These are phyloP conservation scores for Daphne laureola DNA, from an alignment of 441 rosid genomes.

Conservation along the genomic window DNA sequence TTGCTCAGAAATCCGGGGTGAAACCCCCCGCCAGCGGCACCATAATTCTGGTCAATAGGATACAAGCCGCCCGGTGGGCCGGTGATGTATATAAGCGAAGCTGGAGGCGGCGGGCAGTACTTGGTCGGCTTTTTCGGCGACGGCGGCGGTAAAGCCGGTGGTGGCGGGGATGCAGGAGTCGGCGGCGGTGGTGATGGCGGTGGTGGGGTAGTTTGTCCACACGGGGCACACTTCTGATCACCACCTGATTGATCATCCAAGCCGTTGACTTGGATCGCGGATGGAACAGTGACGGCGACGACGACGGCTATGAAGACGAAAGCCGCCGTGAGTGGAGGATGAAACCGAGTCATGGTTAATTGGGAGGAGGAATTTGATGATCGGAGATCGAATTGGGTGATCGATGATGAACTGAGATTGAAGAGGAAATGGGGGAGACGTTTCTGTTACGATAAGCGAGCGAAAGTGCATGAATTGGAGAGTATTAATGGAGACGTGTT, in stretches of 20 bases:
- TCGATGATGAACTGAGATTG: background rate
- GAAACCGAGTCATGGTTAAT: constrained; percentile 9
- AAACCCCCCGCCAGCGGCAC: constrained; percentile 16
- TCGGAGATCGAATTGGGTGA: background rate
- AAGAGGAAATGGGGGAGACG: background rate
- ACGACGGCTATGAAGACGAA: constrained; percentile 18
- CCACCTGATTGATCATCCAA: constrained; percentile 26
- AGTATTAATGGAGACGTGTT: constrained; percentile 4
- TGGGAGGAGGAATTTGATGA: background rate
- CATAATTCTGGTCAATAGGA: constrained; percentile 42
- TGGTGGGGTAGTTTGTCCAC: constrained; percentile 40
- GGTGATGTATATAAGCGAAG: constrained; percentile 51
- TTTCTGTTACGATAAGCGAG: constrained; percentile 21
- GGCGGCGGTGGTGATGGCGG: constrained; percentile 17
- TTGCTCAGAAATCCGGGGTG: constrained; percentile 17
- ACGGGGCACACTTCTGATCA: constrained; percentile 44
- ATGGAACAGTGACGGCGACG: constrained; percentile 15
- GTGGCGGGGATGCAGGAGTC: constrained; percentile 21
- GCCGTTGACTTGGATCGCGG: constrained; percentile 21
- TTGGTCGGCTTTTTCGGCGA: constrained; percentile 39
- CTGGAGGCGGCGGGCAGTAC: constrained; percentile 54
- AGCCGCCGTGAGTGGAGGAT: background rate
- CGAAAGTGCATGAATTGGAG: constrained; percentile 23
- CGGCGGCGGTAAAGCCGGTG: constrained; percentile 32
- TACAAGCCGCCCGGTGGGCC: constrained; percentile 76